phyloP scores from a whole-genome alignment of 345 rosid genomes.

The Psidium friedrichsthalianum region DNA sequence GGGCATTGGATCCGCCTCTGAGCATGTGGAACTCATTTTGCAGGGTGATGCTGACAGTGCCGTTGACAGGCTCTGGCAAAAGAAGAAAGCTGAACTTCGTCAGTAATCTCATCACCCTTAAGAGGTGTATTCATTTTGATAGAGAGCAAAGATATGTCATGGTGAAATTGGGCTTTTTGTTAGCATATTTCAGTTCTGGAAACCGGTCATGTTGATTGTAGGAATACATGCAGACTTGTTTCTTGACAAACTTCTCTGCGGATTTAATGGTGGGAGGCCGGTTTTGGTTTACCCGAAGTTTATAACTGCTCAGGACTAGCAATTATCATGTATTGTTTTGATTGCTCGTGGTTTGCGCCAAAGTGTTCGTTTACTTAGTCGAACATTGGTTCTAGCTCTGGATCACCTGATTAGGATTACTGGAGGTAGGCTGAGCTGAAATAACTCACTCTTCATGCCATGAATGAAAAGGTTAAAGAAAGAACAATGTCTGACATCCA shows the following conservation, averaged over 20 bases:
- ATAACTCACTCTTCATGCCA: neutral
- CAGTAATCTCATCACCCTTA: constrained; percentile 1
- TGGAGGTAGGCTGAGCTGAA: neutral
- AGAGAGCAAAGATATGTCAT: neutral
- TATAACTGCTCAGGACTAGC: neutral
- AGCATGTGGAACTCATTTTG: neutral
- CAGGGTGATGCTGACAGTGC: constrained; percentile 54
- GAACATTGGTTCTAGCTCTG: neutral
- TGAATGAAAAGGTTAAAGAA: neutral
- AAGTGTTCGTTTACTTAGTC: neutral
- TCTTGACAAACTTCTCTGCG: neutral
- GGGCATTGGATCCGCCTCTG: neutral
- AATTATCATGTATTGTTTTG: too few relatives aligned
- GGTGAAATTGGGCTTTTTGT: neutral
- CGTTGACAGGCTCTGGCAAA: constrained; percentile 51
- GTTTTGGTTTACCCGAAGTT: neutral
- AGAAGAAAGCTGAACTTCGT: constrained; percentile 30
- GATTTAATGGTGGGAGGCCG: neutral
- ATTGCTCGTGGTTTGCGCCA: neutral
- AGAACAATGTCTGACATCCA: neutral
- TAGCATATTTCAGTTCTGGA: neutral
- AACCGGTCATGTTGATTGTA: neutral
- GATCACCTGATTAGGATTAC: neutral
- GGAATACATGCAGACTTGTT: neutral
- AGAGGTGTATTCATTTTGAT: neutral